Conservation (phyloP, 2,329 filamentous ascomycete species). For the Fusarium xyrophilum region DNA sequence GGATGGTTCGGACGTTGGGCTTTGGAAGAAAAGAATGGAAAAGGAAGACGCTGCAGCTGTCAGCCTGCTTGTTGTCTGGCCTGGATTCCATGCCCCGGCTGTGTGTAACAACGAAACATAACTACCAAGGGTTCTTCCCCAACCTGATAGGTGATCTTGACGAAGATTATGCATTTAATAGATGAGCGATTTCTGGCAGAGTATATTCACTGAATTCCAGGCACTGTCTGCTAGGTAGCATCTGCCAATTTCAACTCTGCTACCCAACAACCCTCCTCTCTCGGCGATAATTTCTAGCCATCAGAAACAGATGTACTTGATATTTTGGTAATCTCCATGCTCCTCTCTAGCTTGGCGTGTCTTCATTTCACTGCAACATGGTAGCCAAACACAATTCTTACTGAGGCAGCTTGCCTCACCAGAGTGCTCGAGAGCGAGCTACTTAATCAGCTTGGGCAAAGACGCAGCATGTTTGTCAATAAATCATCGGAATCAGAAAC, state of each 20-base stretch:
- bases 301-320: background rate
- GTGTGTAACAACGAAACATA: background rate
- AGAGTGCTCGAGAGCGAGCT: background rate
- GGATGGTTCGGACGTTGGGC: slow-evolving; percentile 24
- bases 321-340: background rate
- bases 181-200: background rate
- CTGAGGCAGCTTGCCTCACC: background rate
- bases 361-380: background rate
- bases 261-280: background rate
- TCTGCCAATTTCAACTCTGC: background rate
- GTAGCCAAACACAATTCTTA: background rate
- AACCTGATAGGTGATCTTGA: slow-evolving; percentile 36
- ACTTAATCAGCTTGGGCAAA: slow-evolving; percentile 9
- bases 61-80: slow-evolving; percentile 22
- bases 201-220: background rate
- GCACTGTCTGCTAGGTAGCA: background rate
- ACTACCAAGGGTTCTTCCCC: background rate
- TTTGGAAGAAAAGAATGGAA: slow-evolving; percentile 30
- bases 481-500: slow-evolving; percentile 22
- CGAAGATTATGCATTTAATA: slow-evolving; percentile 17
- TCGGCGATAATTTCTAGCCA: background rate
- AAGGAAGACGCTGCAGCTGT: slow-evolving; percentile 30
- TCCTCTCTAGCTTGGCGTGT: background rate
- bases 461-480: slow-evolving; percentile 9
- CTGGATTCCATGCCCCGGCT: slow-evolving; percentile 23